Evolutionary conservation across 352 stramenopile genomes (phyloP), one percentile per base, ranked within the genome.

Genomic region (Nothophytophthora sp.): DNA sequence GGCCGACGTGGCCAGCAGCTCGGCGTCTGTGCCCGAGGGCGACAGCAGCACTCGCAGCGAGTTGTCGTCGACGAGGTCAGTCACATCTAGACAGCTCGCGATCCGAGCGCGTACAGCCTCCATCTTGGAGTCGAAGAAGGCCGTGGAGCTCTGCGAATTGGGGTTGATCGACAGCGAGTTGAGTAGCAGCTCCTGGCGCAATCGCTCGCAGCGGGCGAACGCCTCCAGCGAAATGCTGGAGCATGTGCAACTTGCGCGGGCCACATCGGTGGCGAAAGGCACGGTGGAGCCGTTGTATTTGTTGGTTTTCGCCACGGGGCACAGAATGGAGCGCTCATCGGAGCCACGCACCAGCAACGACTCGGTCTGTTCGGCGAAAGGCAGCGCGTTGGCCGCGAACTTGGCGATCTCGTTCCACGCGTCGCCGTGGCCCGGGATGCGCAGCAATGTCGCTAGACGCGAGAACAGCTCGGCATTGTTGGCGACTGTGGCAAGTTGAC

Each of bases 201-300:
- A 45, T 38, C 67, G 73, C 46, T 93, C 77, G 46, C 78, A 89
- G 15, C 60, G 66, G 20, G 70, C 67, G 47, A 92, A 92, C 3
- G 63, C 78, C n/a, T 84, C 55, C 16, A 78, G 61, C 6, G 70
- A 79, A 44, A 93, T 84, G 41, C 80, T 88, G 37, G 81, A 94
- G 65, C 86, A 92, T 28, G 88, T 96, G 67, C 88, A 96, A 48
- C 81, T 94, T 13, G 76, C 85, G 5, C 88, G 76, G 11, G 72
- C 63, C 43, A 96, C 86, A 43, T 89, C 75, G 35, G 48, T 76
- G n/a, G 52, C 56, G 37, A 62, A 75, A 11, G 77, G 70, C 12
- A 95, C 67, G n/a, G 86, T 93, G 16, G 86, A 92, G 45, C 74
- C 81, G 55, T 92, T 80, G 51, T 96, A 96, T 44, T 90, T 96